phyloP scores from a whole-genome alignment of 148 eudicot species.

The Fagopyrum esculentum region DNA sequence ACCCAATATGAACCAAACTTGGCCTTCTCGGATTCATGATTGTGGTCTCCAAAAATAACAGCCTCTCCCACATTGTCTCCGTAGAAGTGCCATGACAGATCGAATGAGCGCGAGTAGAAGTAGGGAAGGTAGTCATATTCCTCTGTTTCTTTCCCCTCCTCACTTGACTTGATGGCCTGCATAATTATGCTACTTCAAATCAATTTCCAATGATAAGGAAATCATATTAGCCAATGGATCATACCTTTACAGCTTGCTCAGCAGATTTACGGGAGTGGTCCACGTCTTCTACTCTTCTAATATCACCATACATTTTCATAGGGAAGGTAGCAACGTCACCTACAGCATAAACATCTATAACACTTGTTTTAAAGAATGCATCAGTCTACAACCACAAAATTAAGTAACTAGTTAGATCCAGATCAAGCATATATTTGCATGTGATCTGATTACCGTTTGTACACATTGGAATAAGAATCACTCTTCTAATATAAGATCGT shows the following conservation, averaged over 20 bases:
- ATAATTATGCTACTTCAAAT: not conserved
- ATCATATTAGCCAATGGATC: not conserved
- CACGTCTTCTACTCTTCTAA: conserved; percentile 93
- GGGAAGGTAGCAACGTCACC: conserved; percentile 99
- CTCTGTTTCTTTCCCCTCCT: conserved; percentile 36
- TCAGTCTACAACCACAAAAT: conserved; percentile 58
- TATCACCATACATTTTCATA: conserved; percentile 73
- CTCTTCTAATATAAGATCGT: not conserved
- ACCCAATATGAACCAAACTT: conserved; percentile 68
- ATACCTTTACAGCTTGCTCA: conserved; percentile 96
- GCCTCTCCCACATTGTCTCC: conserved; percentile 67
- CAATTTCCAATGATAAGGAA: not conserved
- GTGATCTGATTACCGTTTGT: not conserved
- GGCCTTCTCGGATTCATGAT: conserved; percentile 37
- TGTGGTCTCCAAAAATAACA: conserved; percentile 52
- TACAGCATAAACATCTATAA: conserved; percentile 84
- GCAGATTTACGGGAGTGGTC: conserved; percentile 98
- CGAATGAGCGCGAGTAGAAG: conserved; percentile 68
- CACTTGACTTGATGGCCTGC: conserved; percentile 62
- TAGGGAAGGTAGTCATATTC: conserved; percentile 68
- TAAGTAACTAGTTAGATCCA: not conserved
- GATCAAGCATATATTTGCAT: not conserved
- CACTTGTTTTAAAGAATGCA: conserved; percentile 78
- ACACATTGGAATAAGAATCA: not conserved
- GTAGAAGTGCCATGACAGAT: conserved; percentile 64